These are phyloP conservation scores for Quercus lobata DNA, from an alignment of 331 rosid species.

Conservation along the genomic window DNA sequence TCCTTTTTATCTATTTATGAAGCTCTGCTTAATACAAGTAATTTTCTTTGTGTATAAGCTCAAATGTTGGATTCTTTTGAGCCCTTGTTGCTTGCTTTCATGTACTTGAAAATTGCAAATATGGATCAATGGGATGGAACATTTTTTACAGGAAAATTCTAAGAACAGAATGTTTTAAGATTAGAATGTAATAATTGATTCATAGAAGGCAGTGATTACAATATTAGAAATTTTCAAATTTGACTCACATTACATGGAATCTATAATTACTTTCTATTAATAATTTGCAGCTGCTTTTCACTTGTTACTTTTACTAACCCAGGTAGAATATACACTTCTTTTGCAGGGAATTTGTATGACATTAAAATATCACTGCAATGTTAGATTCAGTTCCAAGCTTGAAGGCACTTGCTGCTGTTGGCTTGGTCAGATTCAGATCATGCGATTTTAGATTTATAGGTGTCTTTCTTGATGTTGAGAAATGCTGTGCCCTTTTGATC, in stretches of 20 bases:
- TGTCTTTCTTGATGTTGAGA: constrained; percentile 10
- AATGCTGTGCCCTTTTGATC: not conserved
- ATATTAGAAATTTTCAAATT: not conserved
- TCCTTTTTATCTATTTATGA: not conserved
- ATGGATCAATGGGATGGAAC: not conserved
- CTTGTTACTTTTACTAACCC: not conserved
- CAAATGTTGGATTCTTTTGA: not conserved
- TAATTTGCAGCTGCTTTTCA: not conserved
- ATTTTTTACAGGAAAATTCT: not conserved
- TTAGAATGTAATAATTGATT: too few relatives aligned
- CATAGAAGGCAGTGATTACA: too few relatives aligned
- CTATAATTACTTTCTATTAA: not conserved
- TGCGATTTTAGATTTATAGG: constrained; percentile 6
- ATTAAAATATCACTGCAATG: constrained; percentile 5
- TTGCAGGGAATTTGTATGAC: constrained; percentile 18
- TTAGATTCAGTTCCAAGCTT: constrained; percentile 19
- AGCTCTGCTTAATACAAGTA: not conserved
- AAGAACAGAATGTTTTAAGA: not conserved
- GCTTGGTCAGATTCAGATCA: constrained; percentile 1
- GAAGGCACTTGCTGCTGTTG: constrained; percentile 12
- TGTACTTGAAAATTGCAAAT: not conserved
- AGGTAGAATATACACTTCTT: not conserved
- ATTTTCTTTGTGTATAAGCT: too few relatives aligned
- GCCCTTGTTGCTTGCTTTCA: not conserved
- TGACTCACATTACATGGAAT: not conserved